Conservation (phyloP, 345 rosid species). For the Eucalyptus marginata region DNA sequence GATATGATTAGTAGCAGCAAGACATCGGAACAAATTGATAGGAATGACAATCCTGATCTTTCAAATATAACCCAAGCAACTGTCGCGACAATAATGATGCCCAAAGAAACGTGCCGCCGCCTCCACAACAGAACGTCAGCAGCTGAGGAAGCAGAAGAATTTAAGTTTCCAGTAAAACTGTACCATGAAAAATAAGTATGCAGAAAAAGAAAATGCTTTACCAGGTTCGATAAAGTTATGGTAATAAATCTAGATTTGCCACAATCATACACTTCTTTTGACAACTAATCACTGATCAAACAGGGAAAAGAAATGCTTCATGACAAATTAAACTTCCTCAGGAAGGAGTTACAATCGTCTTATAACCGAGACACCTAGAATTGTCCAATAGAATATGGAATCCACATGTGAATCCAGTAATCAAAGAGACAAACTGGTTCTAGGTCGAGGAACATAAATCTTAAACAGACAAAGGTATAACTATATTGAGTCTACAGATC, state of each 20-base stretch:
- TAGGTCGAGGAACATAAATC: background rate
- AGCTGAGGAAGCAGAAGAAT: conserved; percentile 15
- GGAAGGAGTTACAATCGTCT: background rate
- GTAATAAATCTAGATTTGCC: background rate
- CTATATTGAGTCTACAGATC: background rate
- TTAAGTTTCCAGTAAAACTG: background rate
- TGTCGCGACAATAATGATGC: conserved; percentile 68
- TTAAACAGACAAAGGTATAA: background rate
- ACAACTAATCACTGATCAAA: background rate
- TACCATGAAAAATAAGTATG: background rate
- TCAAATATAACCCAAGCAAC: conserved; percentile 74
- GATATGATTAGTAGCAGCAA: conserved; percentile 46
- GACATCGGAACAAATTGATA: conserved; percentile 74
- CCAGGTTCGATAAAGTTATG: background rate
- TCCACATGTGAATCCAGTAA: background rate
- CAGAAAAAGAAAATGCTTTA: background rate
- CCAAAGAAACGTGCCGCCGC: conserved; percentile 43
- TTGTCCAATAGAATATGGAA: background rate
- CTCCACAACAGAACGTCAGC: conserved; percentile 82
- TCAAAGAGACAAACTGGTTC: background rate
- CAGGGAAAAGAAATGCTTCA: background rate
- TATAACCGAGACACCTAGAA: background rate
- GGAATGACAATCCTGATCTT: conserved; percentile 67
- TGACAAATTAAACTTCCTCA: background rate
- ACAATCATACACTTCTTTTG: background rate